Base-by-base conservation (phyloP, 108 stramenopile genomes). In the Ochromonas danica region DNA sequence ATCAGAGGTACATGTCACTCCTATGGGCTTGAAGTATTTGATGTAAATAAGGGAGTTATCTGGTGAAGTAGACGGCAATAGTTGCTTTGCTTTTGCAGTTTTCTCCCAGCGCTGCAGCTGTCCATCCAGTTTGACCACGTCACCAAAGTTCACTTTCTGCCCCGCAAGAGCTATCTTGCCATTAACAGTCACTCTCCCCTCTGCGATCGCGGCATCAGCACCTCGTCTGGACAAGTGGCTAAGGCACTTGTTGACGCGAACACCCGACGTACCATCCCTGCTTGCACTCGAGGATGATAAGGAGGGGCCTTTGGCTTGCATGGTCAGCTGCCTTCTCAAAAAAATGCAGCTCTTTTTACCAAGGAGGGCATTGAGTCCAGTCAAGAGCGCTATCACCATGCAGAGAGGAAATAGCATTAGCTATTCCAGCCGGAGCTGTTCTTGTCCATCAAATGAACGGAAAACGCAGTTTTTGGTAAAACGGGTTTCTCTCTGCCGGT, bases 1-100 rank as follows among this genome's bases (percentile, higher is more conserved):
- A 36, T 75, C 72, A 31, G 31, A 41, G n/a, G 72, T 75, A 60
- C 72, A 75, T 41, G 72, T 75, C 3, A 75, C 72, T 41, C 72
- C 72, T 38, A 39, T 60, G 6, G 72, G 72, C 38, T 75, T 75
- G 14, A 6, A 75, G 38, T 33, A 75, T 25, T 75, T 75, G 17
- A 75, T 6, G 31, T 75, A 75, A 6, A 75, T 27, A 75, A 75
- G 38, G 3, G 43, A 27, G 6, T 42, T 3, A 27, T 75, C 43
- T 41, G 6, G 10, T 33, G 10, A 6, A 3, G 25, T 27, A 6
- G 25, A 27, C 6, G 43, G 72, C 27, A 6, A 14, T 10, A 17
- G 6, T 36, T 14, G 40, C 72, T 75, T 75, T 42, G 72, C 43
- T 10, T 42, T 27, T 30, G 51, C 72, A 10, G 51, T 10, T 27